Conservation (phyloP, 2,329 filamentous ascomycete species). For the Chrysoporthe puriensis region DNA sequence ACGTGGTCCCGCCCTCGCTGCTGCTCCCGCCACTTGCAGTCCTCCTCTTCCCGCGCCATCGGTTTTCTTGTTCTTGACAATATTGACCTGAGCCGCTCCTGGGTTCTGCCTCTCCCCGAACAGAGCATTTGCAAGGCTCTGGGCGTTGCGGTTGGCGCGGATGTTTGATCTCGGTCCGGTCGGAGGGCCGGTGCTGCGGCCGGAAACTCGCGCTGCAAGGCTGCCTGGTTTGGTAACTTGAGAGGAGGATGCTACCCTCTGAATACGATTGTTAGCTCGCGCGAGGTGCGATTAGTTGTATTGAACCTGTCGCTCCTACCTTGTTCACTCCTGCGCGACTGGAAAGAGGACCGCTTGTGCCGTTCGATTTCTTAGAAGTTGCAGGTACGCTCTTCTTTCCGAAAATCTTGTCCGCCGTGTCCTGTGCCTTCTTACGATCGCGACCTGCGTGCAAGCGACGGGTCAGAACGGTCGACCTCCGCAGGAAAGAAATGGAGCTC, state of each 20-base stretch:
- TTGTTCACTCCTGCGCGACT: conserved; percentile 76
- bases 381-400: conserved; percentile 62
- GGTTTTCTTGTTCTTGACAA: conserved; percentile 31
- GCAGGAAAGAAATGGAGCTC: conserved; percentile 27
- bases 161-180: conserved; percentile 36
- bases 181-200: conserved; percentile 41
- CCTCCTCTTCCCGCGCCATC: conserved; percentile 32
- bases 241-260: conserved; percentile 35
- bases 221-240: conserved; percentile 39
- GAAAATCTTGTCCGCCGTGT: conserved; percentile 74
- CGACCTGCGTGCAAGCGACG: conserved; percentile 49
- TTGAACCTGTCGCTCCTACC: conserved; percentile 49
- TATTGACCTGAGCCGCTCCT: conserved; percentile 40
- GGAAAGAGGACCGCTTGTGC: conserved; percentile 61
- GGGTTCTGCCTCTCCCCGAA: conserved; percentile 44
- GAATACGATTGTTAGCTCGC: conserved; percentile 11
- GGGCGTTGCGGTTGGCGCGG: conserved; percentile 47
- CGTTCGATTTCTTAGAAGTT: conserved; percentile 53
- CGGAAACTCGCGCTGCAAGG: conserved; percentile 52
- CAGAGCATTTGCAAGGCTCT: conserved; percentile 41
- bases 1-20: conserved; percentile 30
- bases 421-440: conserved; percentile 72
- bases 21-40: conserved; percentile 10
- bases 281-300: conserved; percentile 35
- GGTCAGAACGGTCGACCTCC: conserved; percentile 17